phyloP scores from a whole-genome alignment of 108 stramenopile genomes.

The Aurantiochytrium sp. region DNA sequence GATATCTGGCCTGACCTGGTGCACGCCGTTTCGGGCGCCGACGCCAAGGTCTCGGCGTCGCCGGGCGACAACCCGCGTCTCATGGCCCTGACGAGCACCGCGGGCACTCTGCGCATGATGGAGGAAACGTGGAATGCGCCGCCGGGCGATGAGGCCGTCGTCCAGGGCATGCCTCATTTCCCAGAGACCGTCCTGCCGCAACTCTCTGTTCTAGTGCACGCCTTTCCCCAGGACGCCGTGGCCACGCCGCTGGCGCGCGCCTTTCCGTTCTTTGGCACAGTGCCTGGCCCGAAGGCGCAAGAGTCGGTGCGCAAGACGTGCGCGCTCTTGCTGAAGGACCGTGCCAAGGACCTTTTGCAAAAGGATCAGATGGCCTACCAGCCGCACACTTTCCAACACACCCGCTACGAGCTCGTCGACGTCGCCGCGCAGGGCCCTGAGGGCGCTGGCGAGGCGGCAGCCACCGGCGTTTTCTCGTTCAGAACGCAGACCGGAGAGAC shows the following conservation, averaged over 20 bases:
- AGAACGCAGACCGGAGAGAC: background rate
- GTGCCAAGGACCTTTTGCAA: background rate
- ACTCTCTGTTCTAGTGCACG: background rate
- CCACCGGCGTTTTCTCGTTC: no score
- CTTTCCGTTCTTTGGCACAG: background rate
- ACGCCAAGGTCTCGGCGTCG: background rate
- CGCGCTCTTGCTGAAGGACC: background rate
- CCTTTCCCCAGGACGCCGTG: background rate
- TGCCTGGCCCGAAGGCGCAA: background rate
- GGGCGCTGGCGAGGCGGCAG: no score
- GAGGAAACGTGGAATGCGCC: background rate
- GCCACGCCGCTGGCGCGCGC: background rate
- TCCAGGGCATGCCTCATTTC: slow-evolving; percentile 10
- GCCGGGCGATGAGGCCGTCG: background rate
- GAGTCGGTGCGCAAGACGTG: background rate
- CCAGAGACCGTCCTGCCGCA: background rate
- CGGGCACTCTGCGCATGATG: background rate
- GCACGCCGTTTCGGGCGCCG: background rate
- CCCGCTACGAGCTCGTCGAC: background rate
- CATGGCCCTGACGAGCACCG: background rate
- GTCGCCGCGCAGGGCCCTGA: background rate
- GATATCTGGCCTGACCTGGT: background rate
- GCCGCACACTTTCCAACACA: background rate
- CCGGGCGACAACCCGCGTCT: background rate
- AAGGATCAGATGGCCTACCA: background rate